Percentiles rank a stretch among this genome's conserved stretches.
phyloP scores from a whole-genome alignment of 2,329 filamentous ascomycete species.

The Penicillium sp. region DNA sequence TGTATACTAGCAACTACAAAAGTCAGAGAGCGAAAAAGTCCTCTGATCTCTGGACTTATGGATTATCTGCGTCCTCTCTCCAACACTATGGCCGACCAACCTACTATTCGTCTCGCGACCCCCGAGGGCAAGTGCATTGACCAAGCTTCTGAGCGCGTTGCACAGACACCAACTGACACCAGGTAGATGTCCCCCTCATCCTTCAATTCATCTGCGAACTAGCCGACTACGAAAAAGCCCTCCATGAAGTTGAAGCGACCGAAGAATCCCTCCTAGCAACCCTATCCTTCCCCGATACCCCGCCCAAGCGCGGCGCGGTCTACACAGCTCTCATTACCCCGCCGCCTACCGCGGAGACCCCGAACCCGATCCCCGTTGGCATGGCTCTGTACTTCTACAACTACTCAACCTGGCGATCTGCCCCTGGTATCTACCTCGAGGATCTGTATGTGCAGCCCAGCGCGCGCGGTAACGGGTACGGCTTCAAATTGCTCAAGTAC shows the following conservation, averaged over 20 bases:
- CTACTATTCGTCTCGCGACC: slow-evolving; percentile 36
- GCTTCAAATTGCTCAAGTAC: slow-evolving; percentile 62
- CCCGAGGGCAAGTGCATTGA: slow-evolving; percentile 28
- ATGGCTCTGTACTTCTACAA: slow-evolving; percentile 94
- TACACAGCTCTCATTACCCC: slow-evolving; percentile 63
- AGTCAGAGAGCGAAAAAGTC: neutral
- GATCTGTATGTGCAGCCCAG: slow-evolving; percentile 72
- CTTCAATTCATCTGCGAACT: slow-evolving; percentile 73
- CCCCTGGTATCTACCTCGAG: slow-evolving; percentile 82
- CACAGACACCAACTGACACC: slow-evolving; percentile 7
- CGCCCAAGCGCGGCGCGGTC: slow-evolving; percentile 51
- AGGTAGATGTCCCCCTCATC: slow-evolving; percentile 69
- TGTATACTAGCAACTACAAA: neutral
- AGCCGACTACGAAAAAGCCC: slow-evolving; percentile 75
- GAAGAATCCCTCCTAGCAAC: slow-evolving; percentile 62
- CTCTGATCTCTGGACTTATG: neutral
- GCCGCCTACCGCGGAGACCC: slow-evolving; percentile 37
- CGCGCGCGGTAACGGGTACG: slow-evolving; percentile 69
- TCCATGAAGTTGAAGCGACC: slow-evolving; percentile 67
- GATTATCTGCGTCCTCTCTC: slow-evolving; percentile 7
- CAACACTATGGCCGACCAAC: slow-evolving; percentile 27
- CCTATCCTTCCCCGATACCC: slow-evolving; percentile 61
- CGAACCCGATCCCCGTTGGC: slow-evolving; percentile 47
- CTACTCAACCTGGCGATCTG: slow-evolving; percentile 86
- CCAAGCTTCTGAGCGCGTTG: neutral